phyloP scores from a whole-genome alignment of 768 basidiomycete species.

The Imleria badia region DNA sequence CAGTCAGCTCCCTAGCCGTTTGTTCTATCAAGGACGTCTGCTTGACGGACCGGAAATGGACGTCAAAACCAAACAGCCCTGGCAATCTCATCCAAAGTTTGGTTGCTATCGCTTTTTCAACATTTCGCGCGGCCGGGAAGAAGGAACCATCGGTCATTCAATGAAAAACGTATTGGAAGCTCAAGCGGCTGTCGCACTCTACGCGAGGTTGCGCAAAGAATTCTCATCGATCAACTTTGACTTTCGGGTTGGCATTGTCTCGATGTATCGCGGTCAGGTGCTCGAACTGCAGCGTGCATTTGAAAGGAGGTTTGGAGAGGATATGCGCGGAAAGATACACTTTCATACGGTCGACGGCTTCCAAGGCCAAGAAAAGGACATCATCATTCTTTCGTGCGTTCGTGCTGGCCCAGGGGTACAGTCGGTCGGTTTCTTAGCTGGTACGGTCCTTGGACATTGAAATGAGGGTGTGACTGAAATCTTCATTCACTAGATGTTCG shows the following conservation, averaged over 20 bases:
- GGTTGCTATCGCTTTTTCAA: conserved; percentile 92
- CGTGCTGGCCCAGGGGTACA: conserved; percentile 85
- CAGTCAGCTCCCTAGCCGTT: conserved; percentile 79
- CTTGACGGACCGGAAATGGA: conserved; percentile 90
- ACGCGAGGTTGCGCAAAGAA: conserved; percentile 64
- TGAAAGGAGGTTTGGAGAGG: conserved; percentile 63
- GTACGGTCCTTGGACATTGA: conserved; percentile 34
- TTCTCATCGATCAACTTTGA: conserved; percentile 57
- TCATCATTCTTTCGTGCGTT: conserved; percentile 97
- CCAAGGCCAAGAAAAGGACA: conserved; percentile 98
- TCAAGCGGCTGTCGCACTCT: conserved; percentile 73
- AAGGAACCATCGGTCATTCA: conserved; percentile 55
- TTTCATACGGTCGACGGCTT: conserved; percentile 99
- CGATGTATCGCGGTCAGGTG: conserved; percentile 95
- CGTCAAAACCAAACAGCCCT: conserved; percentile 73
- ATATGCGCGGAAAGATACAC: conserved; percentile 71
- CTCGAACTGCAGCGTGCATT: conserved; percentile 71
- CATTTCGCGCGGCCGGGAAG: conserved; percentile 65
- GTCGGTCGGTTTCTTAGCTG: conserved; percentile 86
- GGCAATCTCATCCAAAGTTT: conserved; percentile 79
- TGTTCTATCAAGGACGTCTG: conserved; percentile 83
- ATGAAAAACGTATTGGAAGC: conserved; percentile 76
- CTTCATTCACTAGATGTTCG: conserved; percentile 53
- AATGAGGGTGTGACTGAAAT: conserved; percentile 1
- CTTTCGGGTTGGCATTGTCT: conserved; percentile 69